A percentile compares a stretch with the other conserved stretches of the same genome.
These are phyloP conservation scores for Cydonia oblonga DNA, from an alignment of 331 rosid species.

Conservation along the genomic window DNA sequence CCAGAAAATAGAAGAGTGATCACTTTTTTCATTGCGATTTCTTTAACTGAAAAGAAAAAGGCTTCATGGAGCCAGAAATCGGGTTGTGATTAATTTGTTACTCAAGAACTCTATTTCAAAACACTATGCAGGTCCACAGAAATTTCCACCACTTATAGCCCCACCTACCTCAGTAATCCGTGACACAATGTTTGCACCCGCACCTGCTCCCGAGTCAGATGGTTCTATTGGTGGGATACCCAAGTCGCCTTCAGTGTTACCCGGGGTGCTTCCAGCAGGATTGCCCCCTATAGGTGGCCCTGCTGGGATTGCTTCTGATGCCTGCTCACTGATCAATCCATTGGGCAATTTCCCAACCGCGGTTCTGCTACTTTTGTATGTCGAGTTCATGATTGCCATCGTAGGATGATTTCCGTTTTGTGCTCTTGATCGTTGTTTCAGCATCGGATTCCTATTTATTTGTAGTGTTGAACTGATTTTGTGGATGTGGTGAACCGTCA, in stretches of 20 bases:
- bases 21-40: not conserved
- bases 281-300: slow-evolving; percentile 64
- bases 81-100: not conserved
- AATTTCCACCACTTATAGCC: slow-evolving; percentile 66
- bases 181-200: slow-evolving; percentile 48
- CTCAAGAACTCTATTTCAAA: not conserved
- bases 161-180: slow-evolving; percentile 59
- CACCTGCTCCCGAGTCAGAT: slow-evolving; percentile 57
- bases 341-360: slow-evolving; percentile 28
- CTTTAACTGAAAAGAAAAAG: not conserved
- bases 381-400: slow-evolving; percentile 27
- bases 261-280: slow-evolving; percentile 55
- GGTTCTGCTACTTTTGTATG: slow-evolving; percentile 26
- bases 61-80: not conserved
- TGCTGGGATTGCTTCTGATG: slow-evolving; percentile 44
- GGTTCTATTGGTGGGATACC: slow-evolving; percentile 42
- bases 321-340: slow-evolving; percentile 52
- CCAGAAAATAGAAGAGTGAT: not conserved
- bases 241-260: slow-evolving; percentile 28
- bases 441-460: slow-evolving; percentile 15
- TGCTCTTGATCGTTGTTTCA: slow-evolving; percentile 9
- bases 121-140: slow-evolving; percentile 48
- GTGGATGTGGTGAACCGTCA: slow-evolving; percentile 23
- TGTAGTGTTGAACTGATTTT: slow-evolving; percentile 23
- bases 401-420: slow-evolving; percentile 33